Conservation (phyloP, 257 asterid species). For the Datura wrightii region DNA sequence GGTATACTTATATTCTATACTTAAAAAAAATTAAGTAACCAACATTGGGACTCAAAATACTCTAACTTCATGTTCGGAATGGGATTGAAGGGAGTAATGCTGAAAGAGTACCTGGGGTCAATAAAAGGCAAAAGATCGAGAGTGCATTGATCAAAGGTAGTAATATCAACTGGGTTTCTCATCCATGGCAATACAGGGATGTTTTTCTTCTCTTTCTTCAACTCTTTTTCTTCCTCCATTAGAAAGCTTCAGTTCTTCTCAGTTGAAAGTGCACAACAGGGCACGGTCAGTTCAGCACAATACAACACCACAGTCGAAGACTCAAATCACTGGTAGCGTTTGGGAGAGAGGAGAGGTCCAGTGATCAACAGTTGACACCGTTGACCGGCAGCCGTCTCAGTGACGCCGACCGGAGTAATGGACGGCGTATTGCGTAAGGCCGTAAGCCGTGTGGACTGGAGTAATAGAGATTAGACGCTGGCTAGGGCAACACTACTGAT, state of each 20-base stretch:
- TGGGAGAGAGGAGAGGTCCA: too few species aligned
- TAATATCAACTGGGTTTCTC: slow-evolving; percentile 76
- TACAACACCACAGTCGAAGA: too few species aligned
- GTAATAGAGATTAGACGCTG: too few species aligned
- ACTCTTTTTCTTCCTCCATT: slow-evolving; percentile 38
- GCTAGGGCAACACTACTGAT: too few species aligned
- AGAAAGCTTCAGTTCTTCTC: background rate
- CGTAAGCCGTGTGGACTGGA: too few species aligned
- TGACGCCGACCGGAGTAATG: too few species aligned
- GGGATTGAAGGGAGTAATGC: background rate
- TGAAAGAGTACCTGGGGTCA: slow-evolving; percentile 58
- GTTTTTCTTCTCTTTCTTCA: slow-evolving; percentile 47
- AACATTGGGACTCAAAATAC: background rate
- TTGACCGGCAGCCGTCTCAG: too few species aligned
- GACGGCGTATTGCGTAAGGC: too few species aligned
- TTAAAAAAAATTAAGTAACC: background rate
- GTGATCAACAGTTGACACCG: too few species aligned
- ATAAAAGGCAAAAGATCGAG: slow-evolving; percentile 62
- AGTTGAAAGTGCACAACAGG: background rate
- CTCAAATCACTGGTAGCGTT: too few species aligned
- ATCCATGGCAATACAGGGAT: slow-evolving; percentile 83
- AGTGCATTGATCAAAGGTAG: slow-evolving; percentile 53
- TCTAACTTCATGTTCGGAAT: background rate
- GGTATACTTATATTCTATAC: too few species aligned
- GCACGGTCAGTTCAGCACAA: too few species aligned